These are phyloP conservation scores for Russula compacta DNA, from an alignment of 768 basidiomycete species.

Conservation along the genomic window DNA sequence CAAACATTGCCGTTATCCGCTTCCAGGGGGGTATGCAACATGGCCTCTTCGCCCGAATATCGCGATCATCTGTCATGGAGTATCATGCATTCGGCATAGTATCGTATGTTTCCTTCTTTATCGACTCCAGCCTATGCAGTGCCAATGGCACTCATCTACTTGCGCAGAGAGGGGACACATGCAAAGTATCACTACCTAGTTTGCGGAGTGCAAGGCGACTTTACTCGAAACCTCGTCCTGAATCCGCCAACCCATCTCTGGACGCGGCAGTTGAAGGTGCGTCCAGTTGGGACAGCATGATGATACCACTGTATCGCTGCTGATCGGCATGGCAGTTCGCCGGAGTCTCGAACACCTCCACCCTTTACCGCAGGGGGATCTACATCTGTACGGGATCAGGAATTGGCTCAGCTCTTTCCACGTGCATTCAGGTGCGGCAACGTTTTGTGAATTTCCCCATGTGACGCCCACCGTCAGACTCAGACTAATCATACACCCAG, in stretches of 20 bases:
- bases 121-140: background rate
- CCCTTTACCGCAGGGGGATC: slow-evolving; percentile 70
- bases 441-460: too few species aligned
- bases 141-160: slow-evolving; percentile 5
- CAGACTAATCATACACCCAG: slow-evolving; percentile 35
- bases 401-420: slow-evolving; percentile 70
- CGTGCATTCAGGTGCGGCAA: slow-evolving; percentile 25
- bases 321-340: slow-evolving; percentile 44
- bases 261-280: slow-evolving; percentile 74
- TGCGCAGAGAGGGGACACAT: slow-evolving; percentile 53
- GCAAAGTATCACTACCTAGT: slow-evolving; percentile 76
- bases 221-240: slow-evolving; percentile 61
- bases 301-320: background rate
- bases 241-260: slow-evolving; percentile 63
- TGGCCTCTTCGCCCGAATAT: slow-evolving; percentile 65
- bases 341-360: slow-evolving; percentile 73
- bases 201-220: slow-evolving; percentile 76
- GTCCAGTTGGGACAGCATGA: background rate
- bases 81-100: slow-evolving; percentile 78
- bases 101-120: slow-evolving; percentile 38
- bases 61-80: slow-evolving; percentile 65
- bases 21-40: slow-evolving; percentile 82
- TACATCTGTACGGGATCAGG: slow-evolving; percentile 79
- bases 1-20: slow-evolving; percentile 70
- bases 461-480: background rate